Percentiles rank a stretch among this genome's conserved stretches.
Evolutionary conservation across 176 grass and related monocot species (phyloP).

Genomic region (Eragrostis nindensis): DNA sequence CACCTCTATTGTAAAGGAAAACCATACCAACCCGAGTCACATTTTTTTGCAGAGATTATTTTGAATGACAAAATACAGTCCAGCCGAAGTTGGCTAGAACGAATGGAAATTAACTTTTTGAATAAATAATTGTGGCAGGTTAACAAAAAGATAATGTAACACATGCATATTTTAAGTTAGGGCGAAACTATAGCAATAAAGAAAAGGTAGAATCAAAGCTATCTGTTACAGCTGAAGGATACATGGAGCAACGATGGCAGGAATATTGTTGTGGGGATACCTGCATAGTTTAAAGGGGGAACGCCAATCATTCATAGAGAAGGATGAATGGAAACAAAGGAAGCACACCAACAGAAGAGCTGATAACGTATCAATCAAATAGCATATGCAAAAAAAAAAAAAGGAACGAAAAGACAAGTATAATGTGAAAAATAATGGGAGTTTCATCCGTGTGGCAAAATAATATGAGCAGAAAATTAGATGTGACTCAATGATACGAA

Average conservation of each 20-base stretch:
- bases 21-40: neutral
- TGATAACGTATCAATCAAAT: conserved; percentile 4
- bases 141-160: neutral
- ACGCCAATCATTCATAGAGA: conserved; percentile 7
- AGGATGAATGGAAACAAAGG: neutral
- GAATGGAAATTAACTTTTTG: neutral
- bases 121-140: neutral
- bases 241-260: conserved; percentile 68
- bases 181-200: neutral
- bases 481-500: neutral
- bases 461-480: conserved; percentile 11
- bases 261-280: conserved; percentile 83
- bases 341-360: neutral
- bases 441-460: conserved; percentile 1
- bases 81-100: conserved; percentile 10
- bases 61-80: conserved; percentile 23
- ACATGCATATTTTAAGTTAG: neutral
- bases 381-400: neutral
- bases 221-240: conserved; percentile 65
- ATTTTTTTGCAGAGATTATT: conserved; percentile 2
- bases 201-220: conserved; percentile 22
- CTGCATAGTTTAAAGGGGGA: conserved; percentile 56
- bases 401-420: neutral
- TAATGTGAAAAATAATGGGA: neutral
- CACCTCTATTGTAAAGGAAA: conserved; percentile 67